Evolutionary conservation across 2,329 filamentous ascomycete genomes (phyloP).

Genomic region (Trichoderma cornu-damae): DNA sequence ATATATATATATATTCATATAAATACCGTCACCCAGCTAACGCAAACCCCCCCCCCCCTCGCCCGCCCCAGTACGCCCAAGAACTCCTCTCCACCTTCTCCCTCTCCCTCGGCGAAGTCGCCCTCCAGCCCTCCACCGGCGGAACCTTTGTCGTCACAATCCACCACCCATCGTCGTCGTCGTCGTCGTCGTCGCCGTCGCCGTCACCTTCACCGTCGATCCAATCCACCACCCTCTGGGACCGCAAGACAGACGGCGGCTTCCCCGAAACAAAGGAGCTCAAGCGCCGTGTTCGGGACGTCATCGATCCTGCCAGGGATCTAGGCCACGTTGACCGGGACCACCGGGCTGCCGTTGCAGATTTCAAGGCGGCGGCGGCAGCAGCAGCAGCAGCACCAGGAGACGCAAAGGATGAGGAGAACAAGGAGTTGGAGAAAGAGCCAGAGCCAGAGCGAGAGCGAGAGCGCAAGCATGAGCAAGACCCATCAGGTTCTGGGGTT

Average conservation of each 20-base stretch:
- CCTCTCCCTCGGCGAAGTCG: constrained; percentile 76
- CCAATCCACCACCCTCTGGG: constrained; percentile 64
- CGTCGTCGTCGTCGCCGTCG: constrained; percentile 4
- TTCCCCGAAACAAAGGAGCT: constrained; percentile 93
- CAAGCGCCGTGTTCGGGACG: constrained; percentile 76
- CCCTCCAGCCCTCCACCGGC: constrained; percentile 78
- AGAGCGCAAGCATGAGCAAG: neutral
- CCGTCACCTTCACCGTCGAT: neutral
- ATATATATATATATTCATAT: too few species aligned
- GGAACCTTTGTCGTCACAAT: constrained; percentile 77
- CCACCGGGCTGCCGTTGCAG: constrained; percentile 24
- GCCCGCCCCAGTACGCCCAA: constrained; percentile 86
- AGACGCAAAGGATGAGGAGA: neutral
- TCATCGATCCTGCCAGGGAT: constrained; percentile 70
- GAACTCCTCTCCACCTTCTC: constrained; percentile 92
- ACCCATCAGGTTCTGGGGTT: neutral
- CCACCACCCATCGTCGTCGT: constrained; percentile 32
- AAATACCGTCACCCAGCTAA: too few species aligned
- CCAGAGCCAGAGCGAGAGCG: neutral
- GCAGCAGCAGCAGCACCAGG: too few species aligned
- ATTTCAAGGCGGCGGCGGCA: neutral
- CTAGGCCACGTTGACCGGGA: constrained; percentile 75
- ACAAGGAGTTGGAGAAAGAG: neutral
- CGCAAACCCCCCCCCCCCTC: too few species aligned
- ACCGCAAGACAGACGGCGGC: constrained; percentile 77